These are phyloP conservation scores for Graphium sp. DNA, from an alignment of 2,329 filamentous ascomycete species.

Conservation along the genomic window DNA sequence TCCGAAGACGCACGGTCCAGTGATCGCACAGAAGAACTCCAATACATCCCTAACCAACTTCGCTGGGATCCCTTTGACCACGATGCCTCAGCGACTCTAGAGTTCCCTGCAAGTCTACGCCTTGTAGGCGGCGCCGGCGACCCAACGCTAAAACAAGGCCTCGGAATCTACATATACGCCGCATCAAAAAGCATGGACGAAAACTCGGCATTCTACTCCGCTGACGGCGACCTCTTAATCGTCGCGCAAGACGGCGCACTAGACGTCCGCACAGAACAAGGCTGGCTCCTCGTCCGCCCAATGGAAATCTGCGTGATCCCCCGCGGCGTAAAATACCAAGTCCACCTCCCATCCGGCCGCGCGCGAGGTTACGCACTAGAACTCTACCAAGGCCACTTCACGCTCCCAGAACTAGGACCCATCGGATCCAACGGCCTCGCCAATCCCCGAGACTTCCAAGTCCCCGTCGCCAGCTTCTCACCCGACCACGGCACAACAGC, in stretches of 20 bases:
- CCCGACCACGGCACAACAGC: constrained; percentile 29
- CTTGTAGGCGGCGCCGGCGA: constrained; percentile 64
- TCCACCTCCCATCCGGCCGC: constrained; percentile 38
- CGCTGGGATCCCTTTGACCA: constrained; percentile 66
- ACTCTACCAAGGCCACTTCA: constrained; percentile 50
- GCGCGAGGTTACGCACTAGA: constrained; percentile 56
- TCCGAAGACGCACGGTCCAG: constrained; percentile 9
- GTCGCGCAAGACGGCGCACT: constrained; percentile 54
- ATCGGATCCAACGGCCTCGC: constrained; percentile 54
- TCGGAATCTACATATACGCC: constrained; percentile 63
- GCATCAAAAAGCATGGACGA: constrained; percentile 56
- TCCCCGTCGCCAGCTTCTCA: constrained; percentile 47
- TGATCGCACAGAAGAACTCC: too few relatives aligned
- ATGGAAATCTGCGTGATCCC: constrained; percentile 60
- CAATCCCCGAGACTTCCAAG: constrained; percentile 55
- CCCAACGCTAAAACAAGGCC: constrained; percentile 54
- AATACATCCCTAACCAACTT: constrained; percentile 66
- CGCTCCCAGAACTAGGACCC: constrained; percentile 49
- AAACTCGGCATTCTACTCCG: constrained; percentile 59
- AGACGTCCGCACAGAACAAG: constrained; percentile 58
- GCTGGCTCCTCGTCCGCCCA: constrained; percentile 49
- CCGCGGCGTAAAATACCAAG: constrained; percentile 51
- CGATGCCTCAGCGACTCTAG: constrained; percentile 29
- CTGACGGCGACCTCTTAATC: constrained; percentile 61
- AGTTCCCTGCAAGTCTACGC: constrained; percentile 38